Conservation (phyloP, 176 grass and related monocot genomes). For the Zoysia pacifica region DNA sequence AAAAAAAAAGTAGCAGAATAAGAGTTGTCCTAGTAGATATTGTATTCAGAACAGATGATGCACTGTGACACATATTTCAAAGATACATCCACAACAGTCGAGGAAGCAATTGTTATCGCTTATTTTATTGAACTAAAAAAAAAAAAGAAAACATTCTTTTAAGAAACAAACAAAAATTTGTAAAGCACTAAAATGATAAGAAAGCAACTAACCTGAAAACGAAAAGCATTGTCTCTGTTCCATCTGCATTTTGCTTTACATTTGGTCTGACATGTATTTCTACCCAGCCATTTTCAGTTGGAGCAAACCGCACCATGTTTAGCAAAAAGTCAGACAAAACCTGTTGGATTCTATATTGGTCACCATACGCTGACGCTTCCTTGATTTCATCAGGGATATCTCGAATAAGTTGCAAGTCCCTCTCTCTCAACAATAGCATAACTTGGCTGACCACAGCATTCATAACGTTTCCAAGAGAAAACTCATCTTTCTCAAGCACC, state of each 20-base stretch:
- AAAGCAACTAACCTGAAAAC: constrained; percentile 77
- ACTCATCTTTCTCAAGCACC: constrained; percentile 81
- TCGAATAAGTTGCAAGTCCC: constrained; percentile 83
- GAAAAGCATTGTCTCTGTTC: constrained; percentile 59
- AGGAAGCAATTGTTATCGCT: background rate
- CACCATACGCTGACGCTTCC: constrained; percentile 68
- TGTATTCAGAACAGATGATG: background rate
- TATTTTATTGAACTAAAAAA: constrained; percentile 28
- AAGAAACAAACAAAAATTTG: constrained; percentile 7
- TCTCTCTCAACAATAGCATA: constrained; percentile 92
- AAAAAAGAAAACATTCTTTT: background rate
- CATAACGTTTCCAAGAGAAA: constrained; percentile 77
- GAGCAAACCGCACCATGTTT: constrained; percentile 79
- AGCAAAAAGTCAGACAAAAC: constrained; percentile 89
- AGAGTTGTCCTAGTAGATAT: background rate
- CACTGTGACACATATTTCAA: background rate
- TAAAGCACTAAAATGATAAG: constrained; percentile 12
- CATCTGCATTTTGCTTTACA: constrained; percentile 68
- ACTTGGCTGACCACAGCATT: constrained; percentile 97
- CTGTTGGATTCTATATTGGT: constrained; percentile 95
- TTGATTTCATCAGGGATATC: constrained; percentile 99
- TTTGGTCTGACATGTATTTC: constrained; percentile 91
- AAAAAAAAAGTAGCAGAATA: background rate
- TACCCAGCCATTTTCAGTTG: constrained; percentile 80
- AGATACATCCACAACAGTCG: background rate